Conservation (phyloP, 306 rosid genomes). For the Cucumis cinereus region DNA sequence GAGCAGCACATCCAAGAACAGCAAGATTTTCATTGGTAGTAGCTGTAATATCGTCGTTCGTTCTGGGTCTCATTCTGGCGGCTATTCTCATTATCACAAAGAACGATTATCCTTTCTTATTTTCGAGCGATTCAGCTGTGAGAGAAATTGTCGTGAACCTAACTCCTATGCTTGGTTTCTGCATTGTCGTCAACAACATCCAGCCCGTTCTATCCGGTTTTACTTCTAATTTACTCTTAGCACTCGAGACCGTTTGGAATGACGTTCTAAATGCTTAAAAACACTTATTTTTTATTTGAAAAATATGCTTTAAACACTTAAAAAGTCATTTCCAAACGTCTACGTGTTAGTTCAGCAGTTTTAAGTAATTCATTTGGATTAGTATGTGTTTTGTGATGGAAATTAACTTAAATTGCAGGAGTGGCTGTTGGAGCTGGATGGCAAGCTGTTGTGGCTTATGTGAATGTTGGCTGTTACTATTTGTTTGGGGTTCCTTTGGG, state of each 20-base stretch:
- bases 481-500: conserved; percentile 66
- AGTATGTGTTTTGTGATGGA: neutral
- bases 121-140: conserved; percentile 39
- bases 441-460: conserved; percentile 64
- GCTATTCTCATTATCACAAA: conserved; percentile 26
- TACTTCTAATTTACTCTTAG: neutral
- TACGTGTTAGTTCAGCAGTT: neutral
- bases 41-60: conserved; percentile 36
- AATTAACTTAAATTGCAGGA: conserved; percentile 19
- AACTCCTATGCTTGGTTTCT: conserved; percentile 51
- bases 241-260: no score
- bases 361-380: neutral
- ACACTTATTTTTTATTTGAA: no score
- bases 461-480: conserved; percentile 62
- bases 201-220: conserved; percentile 80
- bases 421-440: conserved; percentile 93
- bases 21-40: conserved; percentile 65
- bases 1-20: conserved; percentile 74
- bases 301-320: no score
- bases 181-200: conserved; percentile 61
- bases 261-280: no score
- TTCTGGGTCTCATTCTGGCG: conserved; percentile 25
- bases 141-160: conserved; percentile 31
- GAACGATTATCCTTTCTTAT: conserved; percentile 37
- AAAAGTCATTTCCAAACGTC: no score